A percentile compares a stretch with the other conserved stretches of the same genome.
Conservation (phyloP, 208 protist genomes). For the Balamuthia mandrillaris region DNA sequence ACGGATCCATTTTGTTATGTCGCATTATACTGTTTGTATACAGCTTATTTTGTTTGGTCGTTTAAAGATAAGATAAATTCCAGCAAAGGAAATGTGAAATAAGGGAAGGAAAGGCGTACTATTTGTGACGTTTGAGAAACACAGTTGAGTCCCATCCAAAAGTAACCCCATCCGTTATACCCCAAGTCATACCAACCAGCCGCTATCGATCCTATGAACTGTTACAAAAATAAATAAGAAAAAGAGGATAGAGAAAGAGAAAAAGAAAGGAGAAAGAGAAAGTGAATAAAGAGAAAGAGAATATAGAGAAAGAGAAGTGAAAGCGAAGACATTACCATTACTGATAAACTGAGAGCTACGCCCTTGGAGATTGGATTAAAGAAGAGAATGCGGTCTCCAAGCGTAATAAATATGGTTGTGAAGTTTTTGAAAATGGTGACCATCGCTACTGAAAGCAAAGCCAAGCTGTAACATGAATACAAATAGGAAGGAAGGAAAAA, state of each 20-base stretch:
- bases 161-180: not conserved
- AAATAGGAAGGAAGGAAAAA: no score
- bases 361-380: not conserved
- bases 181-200: conserved; percentile 21
- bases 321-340: conserved; percentile 18
- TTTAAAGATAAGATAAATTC: not conserved
- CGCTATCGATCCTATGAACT: not conserved
- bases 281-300: no score
- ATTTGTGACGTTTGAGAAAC: not conserved
- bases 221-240: no score
- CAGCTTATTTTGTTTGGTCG: not conserved
- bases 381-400: conserved; percentile 28
- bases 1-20: not conserved
- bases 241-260: no score
- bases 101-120: not conserved
- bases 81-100: not conserved
- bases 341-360: not conserved
- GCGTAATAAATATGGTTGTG: not conserved
- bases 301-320: no score
- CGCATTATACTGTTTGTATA: conserved; percentile 4
- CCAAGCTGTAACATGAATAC: not conserved
- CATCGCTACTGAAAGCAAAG: not conserved
- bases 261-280: no score
- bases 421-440: conserved; percentile 28
- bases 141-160: not conserved